Base-by-base conservation (phyloP, 1,139 yeast species). In the Lodderomyces orthopsilosis region DNA sequence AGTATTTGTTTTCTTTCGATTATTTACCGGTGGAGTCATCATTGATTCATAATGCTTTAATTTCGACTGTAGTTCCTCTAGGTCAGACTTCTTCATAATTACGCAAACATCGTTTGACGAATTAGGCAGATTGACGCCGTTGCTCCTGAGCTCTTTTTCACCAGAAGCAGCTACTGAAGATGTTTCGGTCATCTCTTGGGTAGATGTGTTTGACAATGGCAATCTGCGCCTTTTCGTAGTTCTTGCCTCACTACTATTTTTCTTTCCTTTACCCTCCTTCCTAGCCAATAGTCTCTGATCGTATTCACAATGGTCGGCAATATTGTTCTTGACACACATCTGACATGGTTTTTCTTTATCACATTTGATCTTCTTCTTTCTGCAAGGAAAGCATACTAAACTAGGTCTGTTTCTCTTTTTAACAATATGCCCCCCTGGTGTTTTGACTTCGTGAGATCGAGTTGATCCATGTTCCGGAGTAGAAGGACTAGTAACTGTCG, bases 291-390 rank as follows among this genome's bases (percentile, higher is more conserved):
- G 24, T 34, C 49, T 28, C 24, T 48, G 50, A 35, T 50, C 52
- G 37, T 50, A 49, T 32, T 37, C 24, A 41, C 54, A 52, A 22
- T 39, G 27, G 12, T 42, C 30, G 7, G 37, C 43, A 12, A 45
- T 44, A 14, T 45, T 40, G 17, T 65, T 65, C 47, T 65, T 70
- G 35, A 58, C 58, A 49, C 77, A 72, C n/a, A 66, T 61, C 10
- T 65, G 54, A 46, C 77, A 72, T 3, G 77, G 77, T 33, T 53
- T 53, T 3, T 61, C 68, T 40, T 68, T 59, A 47, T 70, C 74
- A 56, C 77, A 72, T 42, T 66, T 69, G 43, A 70, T 70, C 50
- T 72, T 72, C 35, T 74, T 52, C 45, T 59, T 61, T 43, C 68
- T 63, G 52, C 77, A 71, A 46, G 67, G 65, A 26, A 58, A 60